Evolutionary conservation across 2,329 filamentous ascomycete genomes (phyloP), one percentile per base, ranked within the genome.

Genomic region (Arachnopeziza araneosa): DNA sequence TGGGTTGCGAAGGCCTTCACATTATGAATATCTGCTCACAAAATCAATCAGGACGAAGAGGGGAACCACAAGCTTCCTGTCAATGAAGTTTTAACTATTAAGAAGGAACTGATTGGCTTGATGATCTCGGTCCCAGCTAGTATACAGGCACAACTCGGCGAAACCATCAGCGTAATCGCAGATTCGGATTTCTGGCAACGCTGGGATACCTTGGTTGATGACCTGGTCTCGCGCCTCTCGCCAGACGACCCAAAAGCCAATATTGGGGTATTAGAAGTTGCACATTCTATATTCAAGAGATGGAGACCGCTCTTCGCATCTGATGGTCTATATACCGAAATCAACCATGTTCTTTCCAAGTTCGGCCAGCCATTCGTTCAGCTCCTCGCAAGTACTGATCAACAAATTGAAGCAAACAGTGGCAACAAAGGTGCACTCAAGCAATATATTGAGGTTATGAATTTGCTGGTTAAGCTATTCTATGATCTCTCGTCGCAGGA

Each of bases 401-500:
- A 79, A 62, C 83, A 84, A 66, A 88, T 99, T 68, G 83, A 88
- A 60, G 83, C 87, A 68, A 91, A 92, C 73, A 83, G 87, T 70
- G 80, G 84, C 74, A 89, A 97, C 73, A 89, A 90, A 69, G 83
- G 83, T 5, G 84, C 81, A 19, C 81, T 99, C 52, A 86, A 87
- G 70, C 84, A 85, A 67, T 90, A 91, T 73, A 93, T 96, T 68
- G 86, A 90, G 65, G 91, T 92, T 2, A 81, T 99, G 64, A 93
- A 93, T 73, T 81, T 98, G 56, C 85, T 96, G 67, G 81, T 97
- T 68, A 96, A 96, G 78, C 86, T 99, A 54, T 86, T 98, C 72
- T 95, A 95, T 77, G 96, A 99, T 75, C 85, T 99, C 56, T 97
- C 93, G n/a, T 96, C 88, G 72, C 96, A 99, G 73, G 95, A 99